These are phyloP conservation scores for Dentiscutata heterogama DNA, from an alignment of 371 early-diverging fungal species.

Conservation along the genomic window DNA sequence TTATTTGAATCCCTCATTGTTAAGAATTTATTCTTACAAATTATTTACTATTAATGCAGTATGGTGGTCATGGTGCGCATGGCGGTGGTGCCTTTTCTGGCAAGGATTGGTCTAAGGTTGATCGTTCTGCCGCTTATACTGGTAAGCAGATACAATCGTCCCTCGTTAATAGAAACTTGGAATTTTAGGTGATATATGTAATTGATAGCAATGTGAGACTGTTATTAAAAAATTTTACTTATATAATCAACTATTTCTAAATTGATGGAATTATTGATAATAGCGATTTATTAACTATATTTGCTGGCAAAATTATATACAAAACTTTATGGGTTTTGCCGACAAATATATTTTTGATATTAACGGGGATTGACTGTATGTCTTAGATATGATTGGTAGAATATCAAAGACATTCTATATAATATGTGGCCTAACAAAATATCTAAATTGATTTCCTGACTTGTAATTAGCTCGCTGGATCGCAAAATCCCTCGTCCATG, in stretches of 20 bases:
- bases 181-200: neutral
- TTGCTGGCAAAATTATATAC: too few relatives aligned
- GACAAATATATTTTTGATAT: too few relatives aligned
- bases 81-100: slow-evolving; percentile 99
- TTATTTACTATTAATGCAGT: slow-evolving; percentile 43
- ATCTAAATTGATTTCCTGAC: neutral
- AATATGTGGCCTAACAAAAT: neutral
- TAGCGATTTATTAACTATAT: too few relatives aligned
- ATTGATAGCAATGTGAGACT: neutral
- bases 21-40: neutral
- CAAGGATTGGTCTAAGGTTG: slow-evolving; percentile 99
- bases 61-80: slow-evolving; percentile 99
- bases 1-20: neutral
- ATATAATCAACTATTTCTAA: neutral
- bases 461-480: slow-evolving; percentile 90
- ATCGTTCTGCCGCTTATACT: slow-evolving; percentile 99
- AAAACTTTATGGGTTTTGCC: too few relatives aligned
- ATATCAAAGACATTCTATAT: too few relatives aligned
- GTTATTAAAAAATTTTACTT: neutral
- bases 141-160: neutral
- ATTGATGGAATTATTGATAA: too few relatives aligned
- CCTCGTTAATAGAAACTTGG: neutral
- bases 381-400: too few relatives aligned
- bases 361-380: too few relatives aligned
- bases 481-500: slow-evolving; percentile 95